Base-by-base conservation (phyloP, 441 rosid genomes). In the Euphorbia schlechtendalii region DNA sequence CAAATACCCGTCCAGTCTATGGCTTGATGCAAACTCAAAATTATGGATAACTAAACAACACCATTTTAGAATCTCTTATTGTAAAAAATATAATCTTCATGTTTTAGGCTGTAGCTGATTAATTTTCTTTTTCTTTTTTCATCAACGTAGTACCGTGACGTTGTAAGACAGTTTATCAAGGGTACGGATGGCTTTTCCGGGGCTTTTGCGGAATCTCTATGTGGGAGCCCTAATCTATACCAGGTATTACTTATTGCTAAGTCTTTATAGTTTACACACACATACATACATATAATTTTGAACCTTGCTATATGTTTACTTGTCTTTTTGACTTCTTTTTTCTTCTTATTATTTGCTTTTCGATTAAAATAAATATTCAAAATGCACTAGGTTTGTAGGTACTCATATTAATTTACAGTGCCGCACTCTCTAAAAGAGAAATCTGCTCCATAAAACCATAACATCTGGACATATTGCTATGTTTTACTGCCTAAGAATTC, bases 181-280 rank as follows among this genome's bases (percentile, higher is more conserved):
- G 97, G 98, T 25, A 93, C 98, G 0, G 79, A 85, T 75, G 91
- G 97, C 67, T 83, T 93, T 77, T 83, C 97, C 14, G 98, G 98
- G 67, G 93, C 91, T 67, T 90, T 93, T 82, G 96, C 96, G 63
- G 90, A 93, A 77, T 86, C 96, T 76, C 83, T 90, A 17, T 90
- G 96, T 70, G 99, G 99, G 65, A 93, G 93, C 75, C 91, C 97
- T 20, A 86, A 86, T 74, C 76, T 93, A 74, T 93, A 93, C 76
- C 89, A 86, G 96, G 95, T 86, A 70, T 71, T 51, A 21, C 54
- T 69, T 63, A n/a, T 4, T 56, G 30, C 30, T 4, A 27, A 27
- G 30, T 27, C 30, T 27, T 27, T 27, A 27, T 27, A 27, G 30
- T 27, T 27, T 4, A 27, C 4, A 27, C 4, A 1, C 30, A 27